Percentiles rank a stretch among this genome's conserved stretches.
phyloP scores from a whole-genome alignment of 176 grass and related monocot species.

The Paspalum vaginatum region DNA sequence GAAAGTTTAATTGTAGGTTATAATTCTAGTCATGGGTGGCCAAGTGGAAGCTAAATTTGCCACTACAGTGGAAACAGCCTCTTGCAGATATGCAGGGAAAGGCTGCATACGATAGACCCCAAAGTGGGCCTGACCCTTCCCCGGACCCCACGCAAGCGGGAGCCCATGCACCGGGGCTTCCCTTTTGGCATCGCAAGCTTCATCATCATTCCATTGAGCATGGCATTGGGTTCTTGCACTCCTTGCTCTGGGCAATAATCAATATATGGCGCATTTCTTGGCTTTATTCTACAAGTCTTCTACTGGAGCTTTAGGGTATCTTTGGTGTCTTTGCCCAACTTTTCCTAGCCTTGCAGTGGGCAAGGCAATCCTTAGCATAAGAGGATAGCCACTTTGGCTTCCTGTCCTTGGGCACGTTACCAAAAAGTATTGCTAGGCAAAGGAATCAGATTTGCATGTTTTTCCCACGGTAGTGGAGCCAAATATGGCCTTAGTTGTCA shows the following conservation, averaged over 20 bases:
- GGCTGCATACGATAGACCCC: too few relatives aligned
- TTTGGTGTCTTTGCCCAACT: neutral
- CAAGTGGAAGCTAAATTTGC: neutral
- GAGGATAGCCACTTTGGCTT: neutral
- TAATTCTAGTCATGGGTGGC: conserved; percentile 8
- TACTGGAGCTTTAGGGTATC: conserved; percentile 20
- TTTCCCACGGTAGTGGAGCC: neutral
- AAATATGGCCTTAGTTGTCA: neutral
- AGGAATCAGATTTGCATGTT: neutral
- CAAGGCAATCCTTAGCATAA: neutral
- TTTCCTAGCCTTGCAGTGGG: neutral
- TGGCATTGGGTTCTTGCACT: neutral
- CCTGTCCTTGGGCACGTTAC: neutral
- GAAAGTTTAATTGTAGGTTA: conserved; percentile 1
- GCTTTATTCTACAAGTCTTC: conserved; percentile 10
- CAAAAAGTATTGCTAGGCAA: neutral
- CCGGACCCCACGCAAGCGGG: too few relatives aligned
- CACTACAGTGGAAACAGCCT: neutral
- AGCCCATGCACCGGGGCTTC: too few relatives aligned
- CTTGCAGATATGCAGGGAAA: too few relatives aligned
- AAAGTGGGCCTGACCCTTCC: too few relatives aligned
- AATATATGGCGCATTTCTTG: neutral
- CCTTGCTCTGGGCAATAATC: neutral
- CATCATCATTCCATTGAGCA: neutral
- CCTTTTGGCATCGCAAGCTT: neutral